Percentiles rank a stretch among this genome's conserved stretches.
Conservation (phyloP, 2,329 filamentous ascomycete genomes). For the Sordariomycetes sp. region DNA sequence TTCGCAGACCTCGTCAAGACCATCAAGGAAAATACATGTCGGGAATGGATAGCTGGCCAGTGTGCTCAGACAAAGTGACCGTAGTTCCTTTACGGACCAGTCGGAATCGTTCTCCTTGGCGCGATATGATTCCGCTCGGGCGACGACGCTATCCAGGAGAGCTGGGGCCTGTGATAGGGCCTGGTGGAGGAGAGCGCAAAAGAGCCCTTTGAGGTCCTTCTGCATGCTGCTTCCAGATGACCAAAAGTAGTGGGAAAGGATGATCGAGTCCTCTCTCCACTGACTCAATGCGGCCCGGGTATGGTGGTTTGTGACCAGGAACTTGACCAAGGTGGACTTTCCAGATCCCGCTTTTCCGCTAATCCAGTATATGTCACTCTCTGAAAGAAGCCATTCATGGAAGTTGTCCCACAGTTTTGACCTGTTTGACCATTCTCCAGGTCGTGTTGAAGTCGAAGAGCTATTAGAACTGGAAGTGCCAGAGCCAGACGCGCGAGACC, state of each 20-base stretch:
- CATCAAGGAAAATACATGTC: constrained; percentile 11
- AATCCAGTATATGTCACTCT: constrained; percentile 15
- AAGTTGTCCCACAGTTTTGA: constrained; percentile 6
- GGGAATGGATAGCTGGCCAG: background rate
- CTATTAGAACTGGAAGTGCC: background rate
- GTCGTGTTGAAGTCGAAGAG: too few relatives aligned
- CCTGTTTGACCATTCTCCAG: background rate
- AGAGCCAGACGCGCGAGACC: background rate
- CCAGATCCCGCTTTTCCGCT: constrained; percentile 20
- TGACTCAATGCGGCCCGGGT: constrained; percentile 8
- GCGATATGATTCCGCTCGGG: background rate
- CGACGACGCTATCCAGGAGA: background rate
- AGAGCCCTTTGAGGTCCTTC: constrained; percentile 13
- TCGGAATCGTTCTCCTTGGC: constrained; percentile 6
- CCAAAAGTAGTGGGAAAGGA: constrained; percentile 19
- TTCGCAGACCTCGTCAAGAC: constrained; percentile 8
- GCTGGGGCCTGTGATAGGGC: constrained; percentile 3
- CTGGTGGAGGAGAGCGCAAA: constrained; percentile 14
- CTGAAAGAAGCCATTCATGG: constrained; percentile 8
- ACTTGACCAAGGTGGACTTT: constrained; percentile 21
- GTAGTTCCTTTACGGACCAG: constrained; percentile 7
- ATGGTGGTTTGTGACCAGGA: constrained; percentile 8
- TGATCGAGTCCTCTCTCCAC: constrained; percentile 9
- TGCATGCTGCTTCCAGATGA: constrained; percentile 15
- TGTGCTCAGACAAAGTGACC: background rate